These are phyloP conservation scores for Neonectria punicea DNA, from an alignment of 2,329 filamentous ascomycete genomes.

Conservation along the genomic window DNA sequence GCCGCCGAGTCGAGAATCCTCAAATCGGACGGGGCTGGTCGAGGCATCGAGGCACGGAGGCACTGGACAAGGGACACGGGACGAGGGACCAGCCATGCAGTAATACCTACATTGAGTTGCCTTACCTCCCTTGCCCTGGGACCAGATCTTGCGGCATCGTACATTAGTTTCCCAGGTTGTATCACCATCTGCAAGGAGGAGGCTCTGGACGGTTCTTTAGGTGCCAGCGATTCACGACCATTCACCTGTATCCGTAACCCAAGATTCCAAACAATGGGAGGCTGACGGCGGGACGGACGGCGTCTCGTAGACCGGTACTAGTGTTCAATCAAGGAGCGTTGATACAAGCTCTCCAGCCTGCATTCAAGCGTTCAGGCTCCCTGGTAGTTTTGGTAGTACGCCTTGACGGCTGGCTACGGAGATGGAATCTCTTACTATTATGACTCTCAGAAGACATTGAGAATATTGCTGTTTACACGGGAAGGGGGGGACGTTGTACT, in stretches of 20 bases:
- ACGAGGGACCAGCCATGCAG: constrained; percentile 17
- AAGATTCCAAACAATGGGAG: not conserved
- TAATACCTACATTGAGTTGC: constrained; percentile 32
- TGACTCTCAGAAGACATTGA: not conserved
- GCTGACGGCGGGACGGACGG: constrained; percentile 13
- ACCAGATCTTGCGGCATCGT: constrained; percentile 44
- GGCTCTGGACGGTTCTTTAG: constrained; percentile 6
- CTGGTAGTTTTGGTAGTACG: not conserved
- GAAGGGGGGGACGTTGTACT: not conserved
- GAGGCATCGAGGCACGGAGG: constrained; percentile 21
- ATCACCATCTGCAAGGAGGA: constrained; percentile 29
- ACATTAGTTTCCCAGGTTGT: constrained; percentile 35
- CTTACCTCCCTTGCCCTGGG: constrained; percentile 36
- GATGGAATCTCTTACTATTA: too few species aligned
- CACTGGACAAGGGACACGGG: constrained; percentile 22
- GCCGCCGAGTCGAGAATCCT: constrained; percentile 15
- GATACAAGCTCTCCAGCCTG: not conserved
- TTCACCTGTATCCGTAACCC: not conserved
- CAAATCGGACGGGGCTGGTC: constrained; percentile 21
- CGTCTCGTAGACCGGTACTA: not conserved
- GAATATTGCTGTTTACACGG: not conserved
- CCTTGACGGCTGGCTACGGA: not conserved
- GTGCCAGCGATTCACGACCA: not conserved
- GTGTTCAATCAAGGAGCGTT: not conserved
- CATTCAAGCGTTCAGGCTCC: not conserved